phyloP scores from a whole-genome alignment of 768 basidiomycete species.

The Kwoniella dejecticola region DNA sequence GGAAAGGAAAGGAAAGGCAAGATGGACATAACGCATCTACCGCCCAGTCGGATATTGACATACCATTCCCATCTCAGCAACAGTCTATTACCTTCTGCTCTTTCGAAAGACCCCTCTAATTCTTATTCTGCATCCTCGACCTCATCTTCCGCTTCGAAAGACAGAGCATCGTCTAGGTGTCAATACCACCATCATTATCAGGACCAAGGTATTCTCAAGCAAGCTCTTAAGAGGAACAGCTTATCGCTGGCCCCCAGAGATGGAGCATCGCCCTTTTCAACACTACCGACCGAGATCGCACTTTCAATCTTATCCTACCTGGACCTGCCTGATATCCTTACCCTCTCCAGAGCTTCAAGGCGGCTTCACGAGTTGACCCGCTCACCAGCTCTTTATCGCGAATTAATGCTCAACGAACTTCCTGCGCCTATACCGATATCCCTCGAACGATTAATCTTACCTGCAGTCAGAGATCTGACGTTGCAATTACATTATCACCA shows the following conservation, averaged over 20 bases:
- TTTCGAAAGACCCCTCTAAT: not conserved
- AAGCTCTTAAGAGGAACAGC: too few species aligned
- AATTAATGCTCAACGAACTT: constrained; percentile 24
- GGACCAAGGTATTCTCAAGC: too few species aligned
- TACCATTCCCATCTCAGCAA: not conserved
- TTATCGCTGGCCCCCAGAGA: too few species aligned
- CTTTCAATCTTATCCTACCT: constrained; percentile 29
- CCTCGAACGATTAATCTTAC: constrained; percentile 22
- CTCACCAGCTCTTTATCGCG: constrained; percentile 24
- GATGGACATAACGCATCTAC: not conserved
- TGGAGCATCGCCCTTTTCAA: constrained; percentile 26
- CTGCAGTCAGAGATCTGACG: constrained; percentile 25
- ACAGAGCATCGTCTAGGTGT: too few species aligned
- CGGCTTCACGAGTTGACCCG: constrained; percentile 18
- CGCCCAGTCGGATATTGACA: not conserved
- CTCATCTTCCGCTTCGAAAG: too few species aligned
- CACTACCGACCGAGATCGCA: constrained; percentile 37
- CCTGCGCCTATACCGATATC: constrained; percentile 29
- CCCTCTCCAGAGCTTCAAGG: constrained; percentile 10
- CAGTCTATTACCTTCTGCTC: not conserved
- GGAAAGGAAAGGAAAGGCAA: too few species aligned
- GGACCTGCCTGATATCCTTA: constrained; percentile 27
- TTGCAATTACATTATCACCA: constrained; percentile 3
- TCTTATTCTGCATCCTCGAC: not conserved
- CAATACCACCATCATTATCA: too few species aligned